Evolutionary conservation across 768 basidiomycete genomes (phyloP), one percentile per base, ranked within the genome.

Genomic region (Mycena chlorophos): DNA sequence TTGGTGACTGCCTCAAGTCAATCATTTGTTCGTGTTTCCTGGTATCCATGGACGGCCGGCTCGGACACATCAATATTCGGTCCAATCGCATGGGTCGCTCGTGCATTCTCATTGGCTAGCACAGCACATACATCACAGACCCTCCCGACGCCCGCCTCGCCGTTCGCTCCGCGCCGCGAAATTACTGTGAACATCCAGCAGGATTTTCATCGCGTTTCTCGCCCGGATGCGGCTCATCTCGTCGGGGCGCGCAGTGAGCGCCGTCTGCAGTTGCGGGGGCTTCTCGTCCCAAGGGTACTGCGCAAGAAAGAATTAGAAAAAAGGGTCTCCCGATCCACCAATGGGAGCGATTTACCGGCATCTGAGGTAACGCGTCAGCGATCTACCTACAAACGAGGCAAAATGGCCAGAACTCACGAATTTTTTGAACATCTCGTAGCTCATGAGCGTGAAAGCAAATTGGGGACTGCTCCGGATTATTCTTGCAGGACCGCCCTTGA

Each of bases 361-460:
- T 70, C 80, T 81, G 65, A 54, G 23, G 40, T 12, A 5, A 10
- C 54, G 1, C 38, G 45, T 38, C 39, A 57, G 34, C 43, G n/a
- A 40, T 23, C 49, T 19, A 1, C 16, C 14, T 29, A 23, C 51
- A 23, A 28, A 42, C 6, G 13, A 19, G 54, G 54, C 40, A 48
- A 46, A 45, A 45, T 40, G 40, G 14, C 13, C 40, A 60, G 25
- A 28, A 71, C 78, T 71, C 66, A 80, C 78, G 61, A 68, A 51
- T 50, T 69, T 74, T 63, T 80, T 80, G 60, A 62, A 62, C 60
- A 62, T 58, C 66, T 88, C 87, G 67, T 88, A 88, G 49, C 83
- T 89, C 61, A 94, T 84, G 17, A 95, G 76, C 14, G 93, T 95
- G 67, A 95, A 97, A 49, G 93, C 95, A 69, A 99, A 98, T 69